Evolutionary conservation across 352 stramenopile species (phyloP), one percentile per base, ranked within the genome.

Genomic region (Blastocystis sp.): DNA sequence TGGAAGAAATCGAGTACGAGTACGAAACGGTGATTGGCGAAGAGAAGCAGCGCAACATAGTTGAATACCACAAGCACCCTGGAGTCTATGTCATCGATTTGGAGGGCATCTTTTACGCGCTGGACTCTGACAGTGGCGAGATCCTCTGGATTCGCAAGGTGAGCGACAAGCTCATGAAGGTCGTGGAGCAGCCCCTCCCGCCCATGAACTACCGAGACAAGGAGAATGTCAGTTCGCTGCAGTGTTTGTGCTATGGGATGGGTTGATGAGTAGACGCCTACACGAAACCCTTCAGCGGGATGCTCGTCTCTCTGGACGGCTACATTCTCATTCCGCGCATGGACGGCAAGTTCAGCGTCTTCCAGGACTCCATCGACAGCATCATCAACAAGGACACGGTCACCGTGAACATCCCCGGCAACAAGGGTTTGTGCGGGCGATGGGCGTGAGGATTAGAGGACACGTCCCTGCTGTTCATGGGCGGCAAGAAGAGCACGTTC

Each of bases 301-400:
- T 79, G 41, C 69, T 79, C 34, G 69, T 79, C 17, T 64, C 69
- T n/a, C 21, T 79, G 2, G 69, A 79, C 48, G 69, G 69, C 2
- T 79, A 79, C 69, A 79, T 79, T 62, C 60, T 79, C 23, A 45
- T 79, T 79, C 69, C 69, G 17, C 69, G 69, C 60, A 43, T 79
- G 28, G 69, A 79, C 48, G 69, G 69, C 4, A 79, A 79, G 60
- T 79, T 79, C 48, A 79, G 40, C 52, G 69, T 79, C 1, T 79
- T 79, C 38, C 69, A 79, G 38, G 40, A 79, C n/a, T 79, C 69
- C 17, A 79, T 79, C 52, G 69, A 79, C 60, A 79, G 23, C 34
- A 79, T 79, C 40, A 62, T 79, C 17, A 79, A 62, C 43, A 61
- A 79, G 52, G 69, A 79, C 56, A 62, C 69, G 10, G 48, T 79